These are phyloP conservation scores for Trichopus zeylanicus DNA, from an alignment of 116 monocot species.

Conservation along the genomic window DNA sequence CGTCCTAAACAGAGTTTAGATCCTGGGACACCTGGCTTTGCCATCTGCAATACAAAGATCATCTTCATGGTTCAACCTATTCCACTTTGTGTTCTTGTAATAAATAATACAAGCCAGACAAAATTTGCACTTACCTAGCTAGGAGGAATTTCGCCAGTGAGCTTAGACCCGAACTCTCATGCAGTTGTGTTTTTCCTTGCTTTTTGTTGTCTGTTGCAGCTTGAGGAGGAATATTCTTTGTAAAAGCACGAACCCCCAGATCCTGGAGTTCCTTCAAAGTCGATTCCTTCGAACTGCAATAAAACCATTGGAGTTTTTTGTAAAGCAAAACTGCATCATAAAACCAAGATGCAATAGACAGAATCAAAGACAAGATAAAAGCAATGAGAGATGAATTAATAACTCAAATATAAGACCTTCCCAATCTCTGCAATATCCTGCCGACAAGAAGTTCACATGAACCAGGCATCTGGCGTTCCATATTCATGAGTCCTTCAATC, in stretches of 20 bases:
- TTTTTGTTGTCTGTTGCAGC: constrained; percentile 24
- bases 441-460: constrained; percentile 56
- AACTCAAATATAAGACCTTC: constrained; percentile 37
- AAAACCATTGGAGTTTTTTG: neutral
- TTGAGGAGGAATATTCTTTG: constrained; percentile 20
- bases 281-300: constrained; percentile 59
- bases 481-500: constrained; percentile 49
- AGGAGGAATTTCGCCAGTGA: constrained; percentile 91
- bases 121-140: constrained; percentile 35
- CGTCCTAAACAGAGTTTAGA: constrained; percentile 37
- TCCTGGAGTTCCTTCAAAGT: constrained; percentile 70
- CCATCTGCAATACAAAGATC: constrained; percentile 44
- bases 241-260: constrained; percentile 29
- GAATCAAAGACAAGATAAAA: neutral
- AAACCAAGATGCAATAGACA: too few relatives aligned
- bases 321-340: too few relatives aligned
- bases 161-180: constrained; percentile 43
- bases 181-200: constrained; percentile 19
- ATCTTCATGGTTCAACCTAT: neutral
- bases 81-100: too few relatives aligned
- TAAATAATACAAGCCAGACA: too few relatives aligned
- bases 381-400: neutral
- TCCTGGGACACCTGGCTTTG: constrained; percentile 66
- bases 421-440: constrained; percentile 59
- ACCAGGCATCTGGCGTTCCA: constrained; percentile 57